Evolutionary conservation across 805 yeast genomes (phyloP).

Genomic region (Torulaspora indica): DNA sequence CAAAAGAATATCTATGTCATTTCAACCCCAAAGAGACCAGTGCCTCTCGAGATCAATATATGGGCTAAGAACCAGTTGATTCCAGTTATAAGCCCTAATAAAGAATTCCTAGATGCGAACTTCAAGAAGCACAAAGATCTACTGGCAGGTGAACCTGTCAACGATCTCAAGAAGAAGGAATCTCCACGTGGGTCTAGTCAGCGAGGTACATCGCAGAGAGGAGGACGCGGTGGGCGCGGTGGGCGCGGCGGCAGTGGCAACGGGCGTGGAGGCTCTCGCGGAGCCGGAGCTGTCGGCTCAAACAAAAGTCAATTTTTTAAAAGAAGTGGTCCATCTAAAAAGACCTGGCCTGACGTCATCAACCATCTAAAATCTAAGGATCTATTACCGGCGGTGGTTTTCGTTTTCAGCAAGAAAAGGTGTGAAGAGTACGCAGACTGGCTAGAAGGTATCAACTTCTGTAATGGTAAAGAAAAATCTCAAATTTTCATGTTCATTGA

Average conservation of each 20-base stretch:
- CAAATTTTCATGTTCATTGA: constrained; percentile 93
- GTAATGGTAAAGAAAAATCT: constrained; percentile 78
- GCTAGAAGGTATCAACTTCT: constrained; percentile 67
- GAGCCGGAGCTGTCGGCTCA: constrained; percentile 40
- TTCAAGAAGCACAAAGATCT: constrained; percentile 57
- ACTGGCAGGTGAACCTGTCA: constrained; percentile 42
- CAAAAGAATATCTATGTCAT: constrained; percentile 94
- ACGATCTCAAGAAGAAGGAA: constrained; percentile 41
- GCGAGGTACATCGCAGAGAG: constrained; percentile 24
- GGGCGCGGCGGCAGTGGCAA: constrained; percentile 33
- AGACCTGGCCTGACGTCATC: constrained; percentile 70
- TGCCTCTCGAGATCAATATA: constrained; percentile 80
- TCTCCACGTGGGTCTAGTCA: constrained; percentile 32
- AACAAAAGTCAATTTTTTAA: constrained; percentile 38
- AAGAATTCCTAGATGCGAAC: constrained; percentile 62
- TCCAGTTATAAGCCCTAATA: constrained; percentile 69
- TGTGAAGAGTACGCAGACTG: constrained; percentile 92
- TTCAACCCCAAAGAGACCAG: constrained; percentile 94
- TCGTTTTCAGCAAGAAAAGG: constrained; percentile 88
- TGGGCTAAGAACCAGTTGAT: constrained; percentile 75
- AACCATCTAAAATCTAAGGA: constrained; percentile 61
- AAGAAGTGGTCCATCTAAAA: constrained; percentile 69
- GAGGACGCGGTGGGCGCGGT: constrained; percentile 30
- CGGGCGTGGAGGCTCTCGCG: constrained; percentile 37
- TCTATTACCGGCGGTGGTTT: constrained; percentile 85